Base-by-base conservation (phyloP, 768 basidiomycete species). In the Kwoniella sp. region DNA sequence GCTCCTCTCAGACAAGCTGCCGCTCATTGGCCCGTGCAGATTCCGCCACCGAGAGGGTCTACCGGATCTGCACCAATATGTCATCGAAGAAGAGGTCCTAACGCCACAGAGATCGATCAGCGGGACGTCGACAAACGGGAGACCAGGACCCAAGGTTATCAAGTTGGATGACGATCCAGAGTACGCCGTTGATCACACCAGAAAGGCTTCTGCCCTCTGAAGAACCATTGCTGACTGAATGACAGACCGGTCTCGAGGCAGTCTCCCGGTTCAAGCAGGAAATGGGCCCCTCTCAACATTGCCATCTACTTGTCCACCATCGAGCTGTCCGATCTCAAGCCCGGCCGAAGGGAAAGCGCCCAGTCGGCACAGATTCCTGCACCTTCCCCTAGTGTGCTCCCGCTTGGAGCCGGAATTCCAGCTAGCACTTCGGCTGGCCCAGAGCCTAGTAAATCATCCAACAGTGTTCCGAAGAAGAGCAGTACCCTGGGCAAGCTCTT, bases 231-330 rank as follows among this genome's bases (percentile, higher is more conserved):
- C 17, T 22, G 14, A 50, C 31, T 10, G 5, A 7, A 23, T 15
- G 11, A 17, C 15, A 37, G 20, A 20, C 41, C 29, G 7, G n/a
- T 32, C n/a, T 19, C 28, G n/a, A 26, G 25, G 25, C 41, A 43
- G 23, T 22, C 19, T 9, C 37, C 19, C 8, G 5, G 19, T 38
- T 38, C 37, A 8, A 32, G 25, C 25, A 37, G 43, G 28, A 29
- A 23, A 20, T 72, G 67, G 58, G 47, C 48, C 14, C 60, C 67
- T 1, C 65, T 57, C 4, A 70, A 65, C 22, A 68, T 74, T 17
- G 49, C 65, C 15, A 67, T 74, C 25, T 74, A 67, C 33, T 54
- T 72, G 1, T 71, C 70, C 11, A 70, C 66, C 12, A 72, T 74
- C 39, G 69, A 74, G 27, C 40, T 74, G 25, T 70, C 73, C 6